Base-by-base conservation (phyloP, 2,329 filamentous ascomycete species). In the Sporothrix luriei region DNA sequence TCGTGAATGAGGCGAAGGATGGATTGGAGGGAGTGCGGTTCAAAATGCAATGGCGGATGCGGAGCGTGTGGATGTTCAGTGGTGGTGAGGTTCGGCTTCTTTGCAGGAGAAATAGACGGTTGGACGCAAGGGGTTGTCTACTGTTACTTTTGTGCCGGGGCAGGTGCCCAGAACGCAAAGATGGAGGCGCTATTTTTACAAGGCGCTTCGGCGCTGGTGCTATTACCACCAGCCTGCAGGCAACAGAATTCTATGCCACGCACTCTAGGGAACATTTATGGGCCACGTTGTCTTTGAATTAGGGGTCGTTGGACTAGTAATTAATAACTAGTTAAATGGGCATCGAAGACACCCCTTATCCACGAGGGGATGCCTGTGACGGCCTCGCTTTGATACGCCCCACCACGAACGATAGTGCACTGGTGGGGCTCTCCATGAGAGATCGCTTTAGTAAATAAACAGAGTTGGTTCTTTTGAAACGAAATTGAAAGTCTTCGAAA, bases 51-150 rank as follows among this genome's bases (percentile, higher is more conserved):
- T 40, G 68, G 64, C 62, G 57, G 64, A 54, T 52, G 55, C 40
- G 57, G 64, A 64, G 57, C 68, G 68, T 51, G 64, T 70, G 55
- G 48, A 68, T 54, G 49, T 29, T 52, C 38, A 64, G n/a, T n/a
- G 52, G 29, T 38, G 66, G 24, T 49, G 51, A 67, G 64, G 49
- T 46, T 62, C 38, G 57, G 57, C 57, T 46, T 62, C 57, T 43
- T 21, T 61, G 55, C 55, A 62, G 46, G 59, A 46, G 57, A 52
- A 55, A 55, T 33, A 49, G n/a, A 48, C 14, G 40, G 33, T 16
- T 46, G 55, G 33, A 33, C 48, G 48, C 46, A 54, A 40, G 21
- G 40, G 51, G n/a, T 38, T 52, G 33, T 21, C 29, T 59, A 1
- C 55, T 26, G 24, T 54, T 24, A 11, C 19, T 52, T 4, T 24